Base-by-base conservation (phyloP, 164 flowering plant species). In the Chimonanthus salicifolius region DNA sequence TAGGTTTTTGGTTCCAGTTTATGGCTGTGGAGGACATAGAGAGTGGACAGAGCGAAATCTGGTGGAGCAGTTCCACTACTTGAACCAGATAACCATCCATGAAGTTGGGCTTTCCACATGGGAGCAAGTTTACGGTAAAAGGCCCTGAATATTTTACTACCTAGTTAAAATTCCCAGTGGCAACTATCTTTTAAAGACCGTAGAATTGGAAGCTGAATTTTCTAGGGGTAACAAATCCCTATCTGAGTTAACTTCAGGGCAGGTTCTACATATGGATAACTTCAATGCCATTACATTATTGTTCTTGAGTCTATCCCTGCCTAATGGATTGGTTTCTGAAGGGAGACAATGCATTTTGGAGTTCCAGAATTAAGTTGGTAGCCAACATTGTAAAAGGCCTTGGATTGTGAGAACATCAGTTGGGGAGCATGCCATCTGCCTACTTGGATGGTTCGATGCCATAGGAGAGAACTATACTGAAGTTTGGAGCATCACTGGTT, bases 381-480 rank as follows among this genome's bases (percentile, higher is more conserved):
- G 96, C 97, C 50, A 92, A 94, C 84, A 88, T 92, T 73, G 96
- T 87, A n/a, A 84, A 74, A 96, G 98, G 60, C 98, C 98, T 44
- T 94, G 98, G 98, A 86, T 94, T 65, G 98, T 92, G 58, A 87
- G 82, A 74, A 90, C 83, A 76, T 95, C 98, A 11, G 97, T 92
- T 74, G 98, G 98, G 8, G 96, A 94, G 85, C 98, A 90, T 76
- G 98, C 94, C 7, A 87, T 94, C 47, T 94, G 98, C 70, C 69
- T 92, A 54, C 89, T 94, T 63, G 98, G 97, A 7, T 88, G 93
- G 60, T 89, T 94, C 45, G 86, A 89, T 62, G 72, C 48, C 76
- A 68, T 83, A 11, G 73, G 85, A 49, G 87, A 87, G n/a, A 85
- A 90, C 71, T 89, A 82, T 49, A 3, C 87, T 9, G 94, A 94